These are phyloP conservation scores for Neoconidiobolus thromboides DNA, from an alignment of 371 early-diverging fungal genomes.

Conservation along the genomic window DNA sequence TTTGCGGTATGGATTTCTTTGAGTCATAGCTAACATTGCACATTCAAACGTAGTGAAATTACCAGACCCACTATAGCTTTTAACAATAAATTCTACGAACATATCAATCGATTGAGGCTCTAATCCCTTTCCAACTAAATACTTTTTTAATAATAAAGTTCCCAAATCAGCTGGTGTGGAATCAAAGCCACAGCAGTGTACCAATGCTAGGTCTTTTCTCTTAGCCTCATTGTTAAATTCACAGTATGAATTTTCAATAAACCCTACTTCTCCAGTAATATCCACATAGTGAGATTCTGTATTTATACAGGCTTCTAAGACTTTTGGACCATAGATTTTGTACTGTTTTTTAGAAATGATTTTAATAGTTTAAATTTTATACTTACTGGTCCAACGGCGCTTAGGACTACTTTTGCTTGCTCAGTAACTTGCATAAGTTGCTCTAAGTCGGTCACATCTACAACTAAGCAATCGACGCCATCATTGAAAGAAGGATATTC, in stretches of 20 bases:
- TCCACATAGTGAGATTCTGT: slow-evolving; percentile 72
- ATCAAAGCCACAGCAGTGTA: slow-evolving; percentile 3
- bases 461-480: slow-evolving; percentile 9
- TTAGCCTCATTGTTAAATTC: neutral
- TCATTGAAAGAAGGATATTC: slow-evolving; percentile 10
- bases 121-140: neutral
- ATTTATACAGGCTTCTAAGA: slow-evolving; percentile 64
- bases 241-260: slow-evolving; percentile 27
- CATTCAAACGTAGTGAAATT: neutral
- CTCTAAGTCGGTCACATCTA: neutral
- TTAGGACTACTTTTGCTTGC: slow-evolving; percentile 31
- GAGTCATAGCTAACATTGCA: neutral
- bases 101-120: neutral
- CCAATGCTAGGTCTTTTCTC: neutral
- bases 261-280: slow-evolving; percentile 57
- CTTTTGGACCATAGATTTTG: slow-evolving; percentile 58
- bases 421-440: slow-evolving; percentile 1
- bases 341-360: slow-evolving; percentile 12
- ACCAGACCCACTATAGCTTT: too few species aligned
- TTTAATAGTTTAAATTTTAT: neutral
- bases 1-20: neutral
- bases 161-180: slow-evolving; percentile 1
- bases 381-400: slow-evolving; percentile 20
- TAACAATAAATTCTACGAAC: neutral
- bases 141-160: neutral